Conservation (phyloP, 768 basidiomycete genomes). For the Suillus bovinus region DNA sequence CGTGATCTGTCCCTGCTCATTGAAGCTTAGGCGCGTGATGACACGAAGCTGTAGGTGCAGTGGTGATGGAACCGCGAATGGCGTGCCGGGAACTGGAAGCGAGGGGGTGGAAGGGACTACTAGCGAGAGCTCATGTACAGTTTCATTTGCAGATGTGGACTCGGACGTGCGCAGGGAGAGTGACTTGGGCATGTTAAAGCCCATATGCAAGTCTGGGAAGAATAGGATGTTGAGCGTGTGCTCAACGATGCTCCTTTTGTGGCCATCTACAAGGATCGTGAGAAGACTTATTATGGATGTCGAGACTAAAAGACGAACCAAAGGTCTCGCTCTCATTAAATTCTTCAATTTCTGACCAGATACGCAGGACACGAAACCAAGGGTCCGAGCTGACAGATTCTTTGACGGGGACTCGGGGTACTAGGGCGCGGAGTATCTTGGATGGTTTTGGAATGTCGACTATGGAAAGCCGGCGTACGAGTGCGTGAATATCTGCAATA, state of each 20-base stretch:
- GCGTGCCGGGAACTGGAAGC: conserved; percentile 58
- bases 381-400: conserved; percentile 23
- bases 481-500: conserved; percentile 68
- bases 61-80: conserved; percentile 62
- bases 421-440: conserved; percentile 57
- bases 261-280: conserved; percentile 53
- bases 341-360: conserved; percentile 79
- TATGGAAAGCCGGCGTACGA: conserved; percentile 58
- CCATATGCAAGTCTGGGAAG: conserved; percentile 68
- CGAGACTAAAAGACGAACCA: conserved; percentile 45
- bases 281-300: background rate
- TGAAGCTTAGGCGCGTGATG: background rate
- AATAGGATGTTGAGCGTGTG: conserved; percentile 38
- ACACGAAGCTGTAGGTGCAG: conserved; percentile 48
- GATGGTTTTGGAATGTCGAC: conserved; percentile 70
- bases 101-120: conserved; percentile 28
- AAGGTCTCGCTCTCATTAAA: conserved; percentile 80
- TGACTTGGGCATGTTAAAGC: conserved; percentile 41
- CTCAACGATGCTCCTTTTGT: conserved; percentile 67
- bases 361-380: conserved; percentile 64
- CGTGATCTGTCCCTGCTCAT: conserved; percentile 61
- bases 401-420: conserved; percentile 36
- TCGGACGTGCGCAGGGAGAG: conserved; percentile 28
- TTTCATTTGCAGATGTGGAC: background rate
- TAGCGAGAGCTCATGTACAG: background rate